Evolutionary conservation across 106 monocot genomes (phyloP).

Genomic region (Xerophyta viscosa): DNA sequence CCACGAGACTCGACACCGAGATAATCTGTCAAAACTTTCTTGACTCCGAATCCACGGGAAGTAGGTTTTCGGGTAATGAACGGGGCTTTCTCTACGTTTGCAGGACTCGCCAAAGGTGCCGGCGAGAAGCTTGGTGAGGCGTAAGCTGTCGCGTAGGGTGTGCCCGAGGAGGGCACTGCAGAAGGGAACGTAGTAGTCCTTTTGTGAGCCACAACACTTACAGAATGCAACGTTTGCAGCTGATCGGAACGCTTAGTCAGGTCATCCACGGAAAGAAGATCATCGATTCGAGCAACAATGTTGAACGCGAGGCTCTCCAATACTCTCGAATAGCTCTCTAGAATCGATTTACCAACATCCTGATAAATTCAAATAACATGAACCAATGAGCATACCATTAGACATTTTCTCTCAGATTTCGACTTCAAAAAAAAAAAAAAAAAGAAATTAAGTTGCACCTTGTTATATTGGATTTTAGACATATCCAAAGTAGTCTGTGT

Average conservation of each 20-base stretch:
- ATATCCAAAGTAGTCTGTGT: constrained; percentile 84
- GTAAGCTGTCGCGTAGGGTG: constrained; percentile 48
- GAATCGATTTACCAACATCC: constrained; percentile 89
- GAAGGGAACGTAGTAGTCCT: constrained; percentile 22
- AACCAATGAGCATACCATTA: too few species aligned
- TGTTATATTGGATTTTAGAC: constrained; percentile 92
- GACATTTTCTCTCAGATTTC: too few species aligned
- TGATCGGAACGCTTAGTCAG: constrained; percentile 48
- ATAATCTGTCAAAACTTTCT: constrained; percentile 69
- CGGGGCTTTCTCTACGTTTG: constrained; percentile 31
- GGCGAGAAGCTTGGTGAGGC: constrained; percentile 61
- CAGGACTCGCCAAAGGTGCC: constrained; percentile 25
- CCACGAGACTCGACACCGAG: constrained; percentile 35
- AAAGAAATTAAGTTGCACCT: constrained; percentile 25
- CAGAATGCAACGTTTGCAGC: constrained; percentile 18
- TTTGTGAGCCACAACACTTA: constrained; percentile 25
- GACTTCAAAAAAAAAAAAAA: not conserved
- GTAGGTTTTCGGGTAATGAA: constrained; percentile 28
- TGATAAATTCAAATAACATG: constrained; percentile 12
- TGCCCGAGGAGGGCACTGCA: constrained; percentile 62
- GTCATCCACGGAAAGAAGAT: constrained; percentile 72
- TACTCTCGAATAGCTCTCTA: constrained; percentile 92
- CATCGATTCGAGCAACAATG: constrained; percentile 84
- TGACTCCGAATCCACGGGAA: constrained; percentile 46
- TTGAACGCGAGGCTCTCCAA: constrained; percentile 92